Evolutionary conservation across 345 rosid genomes (phyloP), one percentile per base, ranked within the genome.

Genomic region (Sapria himalayana): DNA sequence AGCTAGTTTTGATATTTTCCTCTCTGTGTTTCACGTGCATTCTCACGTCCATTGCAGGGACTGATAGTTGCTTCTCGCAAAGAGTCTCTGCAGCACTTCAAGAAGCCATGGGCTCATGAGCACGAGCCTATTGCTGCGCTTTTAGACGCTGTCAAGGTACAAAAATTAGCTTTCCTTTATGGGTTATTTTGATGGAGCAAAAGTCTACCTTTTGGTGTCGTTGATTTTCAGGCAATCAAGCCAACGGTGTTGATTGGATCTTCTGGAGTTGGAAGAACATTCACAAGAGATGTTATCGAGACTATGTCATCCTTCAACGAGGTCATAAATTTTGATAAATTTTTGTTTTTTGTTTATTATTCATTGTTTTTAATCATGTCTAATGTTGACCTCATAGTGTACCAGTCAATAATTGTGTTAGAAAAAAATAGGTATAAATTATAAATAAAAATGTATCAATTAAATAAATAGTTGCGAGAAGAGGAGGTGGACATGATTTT

Each of bases 101-200:
- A 89, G 76, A 54, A 72, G 76, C 93, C 94, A 16, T 82, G 91
- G 93, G 91, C 94, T 4, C 98, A 82, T 49, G 82, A 72, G 29
- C 91, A 74, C 34, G 81, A 79, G 48, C 82, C 93, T 4, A 46
- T 78, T 52, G 76, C 60, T 66, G 59, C 52, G 33, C 80, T 89
- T 22, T 18, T 78, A 25, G 69, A 64, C 25, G 84, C 94, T 49
- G 81, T 76, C 61, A 76, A 76, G 66, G 97, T 86, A 48, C 22
- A 55, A 12, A 49, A 59, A 42, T 11, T 41, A 29, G 16, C 39
- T 16, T 51, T 41, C 10, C 16, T 21, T 45, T 23, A 27, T 39
- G 9, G 3, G 17, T 52, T 25, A 13, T n/a, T n/a, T n/a, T n/a
- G n/a, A n/a, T n/a, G n/a, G n/a, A n/a, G n/a, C n/a, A n/a, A n/a